phyloP scores from a whole-genome alignment of 306 rosid species.

The Adenanthera pavonina region DNA sequence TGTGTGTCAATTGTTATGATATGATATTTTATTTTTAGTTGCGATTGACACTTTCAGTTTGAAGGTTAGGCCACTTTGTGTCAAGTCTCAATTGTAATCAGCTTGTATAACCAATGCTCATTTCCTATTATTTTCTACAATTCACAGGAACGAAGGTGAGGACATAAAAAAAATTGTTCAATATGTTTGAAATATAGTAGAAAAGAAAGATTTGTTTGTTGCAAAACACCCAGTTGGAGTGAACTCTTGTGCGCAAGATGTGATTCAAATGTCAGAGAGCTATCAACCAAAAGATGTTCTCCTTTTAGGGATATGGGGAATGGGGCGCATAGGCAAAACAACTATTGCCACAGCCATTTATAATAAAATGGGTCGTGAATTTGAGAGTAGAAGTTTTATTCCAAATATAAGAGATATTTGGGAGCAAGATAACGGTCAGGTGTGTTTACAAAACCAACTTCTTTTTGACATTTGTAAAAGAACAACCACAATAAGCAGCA shows the following conservation, averaged over 20 bases:
- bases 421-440: background rate
- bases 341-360: background rate
- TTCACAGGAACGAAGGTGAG: background rate
- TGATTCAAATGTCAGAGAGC: background rate
- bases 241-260: slow-evolving; percentile 9
- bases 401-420: background rate
- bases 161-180: background rate
- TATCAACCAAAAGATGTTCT: background rate
- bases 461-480: background rate
- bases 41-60: too few species aligned
- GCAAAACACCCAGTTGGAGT: slow-evolving; percentile 33
- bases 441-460: background rate
- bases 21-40: too few species aligned
- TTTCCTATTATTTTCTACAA: background rate
- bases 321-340: background rate
- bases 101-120: background rate
- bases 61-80: too few species aligned
- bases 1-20: too few species aligned
- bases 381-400: background rate
- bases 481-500: background rate
- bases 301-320: background rate
- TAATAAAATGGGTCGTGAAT: background rate
- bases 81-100: too few species aligned
- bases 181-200: background rate
- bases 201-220: background rate